These are phyloP conservation scores for Knoxdaviesia proteae DNA, from an alignment of 2,329 filamentous ascomycete species.

Conservation along the genomic window DNA sequence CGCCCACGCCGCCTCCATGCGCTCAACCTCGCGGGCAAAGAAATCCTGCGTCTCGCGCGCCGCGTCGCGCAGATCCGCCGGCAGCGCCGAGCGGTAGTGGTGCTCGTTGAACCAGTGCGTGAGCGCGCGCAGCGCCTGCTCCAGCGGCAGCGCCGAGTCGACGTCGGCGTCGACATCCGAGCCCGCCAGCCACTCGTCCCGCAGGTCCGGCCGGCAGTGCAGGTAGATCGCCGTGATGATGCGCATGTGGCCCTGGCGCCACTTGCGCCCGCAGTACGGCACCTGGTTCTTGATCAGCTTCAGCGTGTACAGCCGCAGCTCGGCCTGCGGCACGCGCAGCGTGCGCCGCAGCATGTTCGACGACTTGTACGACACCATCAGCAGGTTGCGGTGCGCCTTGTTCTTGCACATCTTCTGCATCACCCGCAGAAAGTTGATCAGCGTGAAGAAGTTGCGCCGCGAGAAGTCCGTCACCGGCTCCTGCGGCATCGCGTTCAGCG, in stretches of 20 bases:
- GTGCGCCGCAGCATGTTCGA: slow-evolving; percentile 81
- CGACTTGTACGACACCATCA: slow-evolving; percentile 90
- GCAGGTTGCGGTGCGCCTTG: slow-evolving; percentile 83
- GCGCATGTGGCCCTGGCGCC: slow-evolving; percentile 95
- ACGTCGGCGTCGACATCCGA: slow-evolving; percentile 85
- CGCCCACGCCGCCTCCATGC: no score
- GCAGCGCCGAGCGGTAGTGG: slow-evolving; percentile 48
- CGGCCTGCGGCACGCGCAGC: slow-evolving; percentile 72
- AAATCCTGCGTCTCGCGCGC: slow-evolving; percentile 60
- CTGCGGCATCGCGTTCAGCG: slow-evolving; percentile 40
- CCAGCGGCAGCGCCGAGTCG: slow-evolving; percentile 75
- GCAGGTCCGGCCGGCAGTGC: slow-evolving; percentile 75
- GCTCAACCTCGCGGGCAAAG: slow-evolving; percentile 54
- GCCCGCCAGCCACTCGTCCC: slow-evolving; percentile 87
- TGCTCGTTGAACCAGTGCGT: slow-evolving; percentile 91
- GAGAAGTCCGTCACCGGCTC: slow-evolving; percentile 78
- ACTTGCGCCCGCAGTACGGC: slow-evolving; percentile 93
- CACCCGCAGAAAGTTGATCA: slow-evolving; percentile 85
- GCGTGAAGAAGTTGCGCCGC: slow-evolving; percentile 83
- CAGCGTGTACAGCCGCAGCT: slow-evolving; percentile 78
- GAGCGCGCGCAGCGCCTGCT: slow-evolving; percentile 71
- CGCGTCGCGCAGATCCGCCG: slow-evolving; percentile 26
- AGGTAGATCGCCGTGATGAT: slow-evolving; percentile 95
- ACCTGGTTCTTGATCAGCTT: slow-evolving; percentile 99
- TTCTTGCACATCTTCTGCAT: slow-evolving; percentile 95